Percentiles rank a stretch among this genome's conserved stretches.
phyloP scores from a whole-genome alignment of 345 rosid species.

The Carallia pectinifolia region DNA sequence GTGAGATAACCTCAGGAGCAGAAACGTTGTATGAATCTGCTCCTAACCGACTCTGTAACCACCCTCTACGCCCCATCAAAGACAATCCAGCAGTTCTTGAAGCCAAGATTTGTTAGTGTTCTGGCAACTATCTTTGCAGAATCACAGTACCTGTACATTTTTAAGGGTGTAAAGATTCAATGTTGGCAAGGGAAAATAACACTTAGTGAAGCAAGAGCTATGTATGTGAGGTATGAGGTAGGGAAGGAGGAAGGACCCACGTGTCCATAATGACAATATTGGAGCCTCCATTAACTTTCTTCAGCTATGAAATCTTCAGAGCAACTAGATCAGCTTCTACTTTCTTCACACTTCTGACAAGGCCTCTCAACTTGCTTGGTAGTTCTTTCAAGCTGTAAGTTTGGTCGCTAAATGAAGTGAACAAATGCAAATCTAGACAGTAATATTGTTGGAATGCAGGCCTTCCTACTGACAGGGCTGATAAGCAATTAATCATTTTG shows the following conservation, averaged over 20 bases:
- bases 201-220: not conserved
- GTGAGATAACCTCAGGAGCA: conserved; percentile 62
- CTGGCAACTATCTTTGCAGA: conserved; percentile 75
- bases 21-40: conserved; percentile 74
- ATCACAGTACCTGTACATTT: conserved; percentile 61
- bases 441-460: not conserved
- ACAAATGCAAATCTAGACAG: not conserved
- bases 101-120: conserved; percentile 65
- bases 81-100: conserved; percentile 72
- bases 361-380: conserved; percentile 72
- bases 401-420: not conserved
- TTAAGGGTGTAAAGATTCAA: not conserved
- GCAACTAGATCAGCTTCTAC: conserved; percentile 95
- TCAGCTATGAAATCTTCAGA: conserved; percentile 80
- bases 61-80: conserved; percentile 82
- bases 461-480: no score
- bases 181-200: not conserved
- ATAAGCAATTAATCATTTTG: no score
- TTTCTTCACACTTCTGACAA: conserved; percentile 63
- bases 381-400: conserved; percentile 72
- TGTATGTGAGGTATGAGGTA: not conserved
- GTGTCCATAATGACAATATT: conserved; percentile 82
- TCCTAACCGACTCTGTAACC: conserved; percentile 87
- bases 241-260: conserved; percentile 41
- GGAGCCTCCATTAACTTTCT: conserved; percentile 80